phyloP scores from a whole-genome alignment of 2,329 filamentous ascomycete genomes.

The Ceratocystis cubensis region DNA sequence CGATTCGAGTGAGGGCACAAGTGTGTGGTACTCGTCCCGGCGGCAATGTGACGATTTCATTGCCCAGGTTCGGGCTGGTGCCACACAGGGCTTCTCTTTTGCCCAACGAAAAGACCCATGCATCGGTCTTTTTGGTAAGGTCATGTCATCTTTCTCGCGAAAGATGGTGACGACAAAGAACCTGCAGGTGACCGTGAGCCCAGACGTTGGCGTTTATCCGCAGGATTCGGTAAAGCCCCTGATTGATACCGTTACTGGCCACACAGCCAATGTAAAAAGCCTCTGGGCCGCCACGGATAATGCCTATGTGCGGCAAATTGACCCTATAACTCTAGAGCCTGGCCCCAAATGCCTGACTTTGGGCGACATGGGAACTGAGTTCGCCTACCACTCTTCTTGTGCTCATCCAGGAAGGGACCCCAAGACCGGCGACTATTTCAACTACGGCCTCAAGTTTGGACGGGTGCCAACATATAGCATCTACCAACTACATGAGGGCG shows the following conservation, averaged over 20 bases:
- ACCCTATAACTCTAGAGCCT: conserved; percentile 61
- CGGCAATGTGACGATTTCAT: conserved; percentile 53
- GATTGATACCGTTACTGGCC: conserved; percentile 25
- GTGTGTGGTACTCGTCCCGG: conserved; percentile 58
- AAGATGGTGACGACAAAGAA: conserved; percentile 37
- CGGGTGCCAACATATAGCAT: conserved; percentile 49
- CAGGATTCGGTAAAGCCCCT: conserved; percentile 22
- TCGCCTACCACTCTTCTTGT: conserved; percentile 54
- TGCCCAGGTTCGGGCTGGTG: conserved; percentile 48
- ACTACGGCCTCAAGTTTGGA: conserved; percentile 64
- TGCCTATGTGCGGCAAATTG: conserved; percentile 45
- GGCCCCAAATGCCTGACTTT: conserved; percentile 47
- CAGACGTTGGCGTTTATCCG: conserved; percentile 46
- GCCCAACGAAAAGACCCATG: conserved; percentile 63
- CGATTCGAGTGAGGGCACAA: too few relatives aligned
- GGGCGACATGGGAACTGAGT: conserved; percentile 48
- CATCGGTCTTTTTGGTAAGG: conserved; percentile 57
- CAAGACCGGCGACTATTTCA: conserved; percentile 61
- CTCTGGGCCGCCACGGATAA: conserved; percentile 48
- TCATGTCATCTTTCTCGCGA: conserved; percentile 47
- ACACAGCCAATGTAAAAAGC: conserved; percentile 32
- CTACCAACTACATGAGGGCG: conserved; percentile 50
- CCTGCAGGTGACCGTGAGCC: conserved; percentile 51
- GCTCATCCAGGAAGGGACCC: conserved; percentile 64
- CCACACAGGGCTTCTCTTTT: conserved; percentile 47